Base-by-base conservation (phyloP, 2,329 filamentous ascomycete genomes). In the Pyricularia grisea region DNA sequence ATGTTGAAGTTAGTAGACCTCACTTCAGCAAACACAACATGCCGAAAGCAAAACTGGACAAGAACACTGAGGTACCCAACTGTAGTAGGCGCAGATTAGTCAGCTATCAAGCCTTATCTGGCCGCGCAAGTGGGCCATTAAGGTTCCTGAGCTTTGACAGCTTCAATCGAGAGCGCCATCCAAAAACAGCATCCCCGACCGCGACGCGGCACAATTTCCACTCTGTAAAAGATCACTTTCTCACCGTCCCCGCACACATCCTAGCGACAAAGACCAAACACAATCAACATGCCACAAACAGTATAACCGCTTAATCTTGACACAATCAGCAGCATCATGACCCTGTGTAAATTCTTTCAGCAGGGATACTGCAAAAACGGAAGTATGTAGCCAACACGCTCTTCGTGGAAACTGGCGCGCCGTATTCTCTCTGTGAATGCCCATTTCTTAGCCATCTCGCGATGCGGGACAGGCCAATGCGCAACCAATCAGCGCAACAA, bases 301-400 rank as follows among this genome's bases (percentile, higher is more conserved):
- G 2, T 28, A 27, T 27, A 61, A 27, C n/a, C 23, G 58, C 20
- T 27, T 7, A 61, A 61, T 61, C 20, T 14, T 27, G 23, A 25
- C 20, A n/a, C 10, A 12, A 27, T 28, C 23, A 61, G 25, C 23
- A 61, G 58, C 14, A 67, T 36, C n/a, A 67, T 74, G 75, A 68
- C 72, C 4, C 70, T 85, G 68, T 85, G 83, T 77, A 80, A 78
- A 74, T 85, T 81, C 76, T 85, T 75, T 71, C 77, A 81, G 77
- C 81, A 84, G 74, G 84, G 84, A 69, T 79, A 79, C 75, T 86
- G 84, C 81, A 82, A 79, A 70, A 83, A 78, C 73, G 84, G 84
- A 75, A 79, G 84, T 85, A 79, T 66, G 82, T 79, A 66, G n/a
- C 25, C 28, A 28, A 28, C 28, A 17, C 61, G 10, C 14, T 61